Evolutionary conservation across 2,329 filamentous ascomycete genomes (phyloP).

Genomic region (Botrytis byssoidea): DNA sequence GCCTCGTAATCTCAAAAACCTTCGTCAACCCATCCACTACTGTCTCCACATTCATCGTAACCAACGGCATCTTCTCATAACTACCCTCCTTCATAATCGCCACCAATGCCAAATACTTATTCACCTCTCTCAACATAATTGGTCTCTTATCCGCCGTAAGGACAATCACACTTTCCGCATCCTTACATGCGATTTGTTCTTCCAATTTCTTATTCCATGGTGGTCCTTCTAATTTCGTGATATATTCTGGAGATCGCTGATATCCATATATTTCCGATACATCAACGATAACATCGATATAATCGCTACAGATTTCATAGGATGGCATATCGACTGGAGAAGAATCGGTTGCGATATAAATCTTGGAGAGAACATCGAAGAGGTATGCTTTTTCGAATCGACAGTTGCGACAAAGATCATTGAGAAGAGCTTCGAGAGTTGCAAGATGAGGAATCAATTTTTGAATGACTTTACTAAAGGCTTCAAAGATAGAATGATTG

Average conservation of each 20-base stretch:
- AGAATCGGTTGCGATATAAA: constrained; percentile 96
- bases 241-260: constrained; percentile 55
- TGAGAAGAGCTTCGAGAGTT: constrained; percentile 89
- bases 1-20: constrained; percentile 73
- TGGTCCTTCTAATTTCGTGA: constrained; percentile 55
- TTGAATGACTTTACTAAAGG: constrained; percentile 97
- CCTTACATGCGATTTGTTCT: constrained; percentile 64
- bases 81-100: constrained; percentile 85
- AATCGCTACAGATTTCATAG: constrained; percentile 98
- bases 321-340: constrained; percentile 90
- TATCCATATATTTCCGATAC: constrained; percentile 94
- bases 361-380: constrained; percentile 96
- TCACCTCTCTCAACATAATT: constrained; percentile 67
- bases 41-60: constrained; percentile 84
- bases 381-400: constrained; percentile 97
- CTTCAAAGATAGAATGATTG: constrained; percentile 97
- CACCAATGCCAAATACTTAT: constrained; percentile 74
- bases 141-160: constrained; percentile 60
- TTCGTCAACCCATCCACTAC: constrained; percentile 76
- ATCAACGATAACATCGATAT: constrained; percentile 97
- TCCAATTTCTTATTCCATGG: constrained; percentile 62
- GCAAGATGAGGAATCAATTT: constrained; percentile 92
- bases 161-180: constrained; percentile 67
- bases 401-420: constrained; percentile 88
- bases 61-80: constrained; percentile 78